Evolutionary conservation across 2,329 filamentous ascomycete species (phyloP).

Genomic region (Chaetomium strumarium): DNA sequence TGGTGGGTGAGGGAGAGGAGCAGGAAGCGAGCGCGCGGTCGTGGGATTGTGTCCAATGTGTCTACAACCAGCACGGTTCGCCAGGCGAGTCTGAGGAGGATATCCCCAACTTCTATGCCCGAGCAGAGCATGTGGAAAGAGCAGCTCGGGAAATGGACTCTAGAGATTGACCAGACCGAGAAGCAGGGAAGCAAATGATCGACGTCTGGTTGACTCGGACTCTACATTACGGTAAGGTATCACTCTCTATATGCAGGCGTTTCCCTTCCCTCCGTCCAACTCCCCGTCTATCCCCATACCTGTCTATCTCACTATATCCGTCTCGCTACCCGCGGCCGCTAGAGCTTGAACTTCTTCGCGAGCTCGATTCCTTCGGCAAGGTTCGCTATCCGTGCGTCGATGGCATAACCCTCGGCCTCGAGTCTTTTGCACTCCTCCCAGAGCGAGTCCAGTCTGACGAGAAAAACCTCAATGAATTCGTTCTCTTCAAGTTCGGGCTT

Average conservation of each 20-base stretch:
- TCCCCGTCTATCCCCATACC: background rate
- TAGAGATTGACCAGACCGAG: constrained; percentile 53
- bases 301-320: background rate
- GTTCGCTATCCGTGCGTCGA: constrained; percentile 73
- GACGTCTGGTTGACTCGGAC: constrained; percentile 27
- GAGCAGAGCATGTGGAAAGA: constrained; percentile 46
- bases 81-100: constrained; percentile 57
- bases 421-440: constrained; percentile 62
- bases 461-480: constrained; percentile 78
- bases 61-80: constrained; percentile 44
- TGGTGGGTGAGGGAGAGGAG: constrained; percentile 5
- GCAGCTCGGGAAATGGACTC: constrained; percentile 47
- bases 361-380: constrained; percentile 73
- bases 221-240: background rate
- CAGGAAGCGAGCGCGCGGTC: constrained; percentile 17
- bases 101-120: constrained; percentile 50
- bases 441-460: constrained; percentile 56
- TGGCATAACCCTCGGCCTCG: constrained; percentile 66
- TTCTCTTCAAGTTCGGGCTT: constrained; percentile 68
- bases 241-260: background rate
- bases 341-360: constrained; percentile 50
- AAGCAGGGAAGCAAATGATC: constrained; percentile 55
- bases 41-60: background rate
- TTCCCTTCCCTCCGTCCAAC: too few relatives aligned
- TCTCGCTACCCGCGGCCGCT: background rate